These are phyloP conservation scores for Candida sanyaensis DNA, from an alignment of 1,139 yeast species.

Conservation along the genomic window DNA sequence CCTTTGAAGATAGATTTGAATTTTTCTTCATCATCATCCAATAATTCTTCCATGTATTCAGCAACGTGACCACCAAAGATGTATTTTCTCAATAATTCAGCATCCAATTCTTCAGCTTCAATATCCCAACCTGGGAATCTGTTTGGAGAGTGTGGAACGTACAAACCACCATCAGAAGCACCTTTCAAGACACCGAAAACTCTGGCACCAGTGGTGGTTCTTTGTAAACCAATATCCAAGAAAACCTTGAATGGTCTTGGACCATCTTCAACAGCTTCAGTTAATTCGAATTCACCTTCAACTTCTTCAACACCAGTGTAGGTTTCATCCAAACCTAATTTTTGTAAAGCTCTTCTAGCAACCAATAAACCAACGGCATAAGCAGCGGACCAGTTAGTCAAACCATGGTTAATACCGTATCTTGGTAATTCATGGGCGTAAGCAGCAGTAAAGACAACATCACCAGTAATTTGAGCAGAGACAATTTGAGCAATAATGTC, in stretches of 20 bases:
- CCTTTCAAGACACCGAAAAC: slow-evolving; percentile 99
- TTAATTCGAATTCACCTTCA: slow-evolving; percentile 97
- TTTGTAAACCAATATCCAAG: slow-evolving; percentile 99
- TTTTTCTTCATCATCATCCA: slow-evolving; percentile 99
- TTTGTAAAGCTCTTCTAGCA: slow-evolving; percentile 99
- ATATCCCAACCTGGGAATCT: slow-evolving; percentile 99
- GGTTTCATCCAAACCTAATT: slow-evolving; percentile 98
- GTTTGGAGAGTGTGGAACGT: slow-evolving; percentile 99
- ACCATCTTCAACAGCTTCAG: slow-evolving; percentile 99
- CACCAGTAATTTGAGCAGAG: slow-evolving; percentile 97
- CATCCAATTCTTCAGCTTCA: slow-evolving; percentile 97
- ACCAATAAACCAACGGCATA: slow-evolving; percentile 98
- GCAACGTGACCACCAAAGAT: slow-evolving; percentile 99
- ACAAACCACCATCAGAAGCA: slow-evolving; percentile 99
- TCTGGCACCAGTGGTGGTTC: slow-evolving; percentile 99
- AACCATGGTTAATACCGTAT: slow-evolving; percentile 98
- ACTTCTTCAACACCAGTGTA: slow-evolving; percentile 99
- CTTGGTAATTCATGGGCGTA: slow-evolving; percentile 98
- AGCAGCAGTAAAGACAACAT: slow-evolving; percentile 94
- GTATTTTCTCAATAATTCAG: slow-evolving; percentile 97
- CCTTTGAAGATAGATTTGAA: slow-evolving; percentile 95
- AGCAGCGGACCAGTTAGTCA: slow-evolving; percentile 99
- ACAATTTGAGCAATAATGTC: slow-evolving; percentile 98
- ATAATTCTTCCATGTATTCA: slow-evolving; percentile 99
- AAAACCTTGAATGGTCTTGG: slow-evolving; percentile 99